These are phyloP conservation scores for Vitis hybrid DNA, from an alignment of 177 flowering plant species.

Conservation along the genomic window DNA sequence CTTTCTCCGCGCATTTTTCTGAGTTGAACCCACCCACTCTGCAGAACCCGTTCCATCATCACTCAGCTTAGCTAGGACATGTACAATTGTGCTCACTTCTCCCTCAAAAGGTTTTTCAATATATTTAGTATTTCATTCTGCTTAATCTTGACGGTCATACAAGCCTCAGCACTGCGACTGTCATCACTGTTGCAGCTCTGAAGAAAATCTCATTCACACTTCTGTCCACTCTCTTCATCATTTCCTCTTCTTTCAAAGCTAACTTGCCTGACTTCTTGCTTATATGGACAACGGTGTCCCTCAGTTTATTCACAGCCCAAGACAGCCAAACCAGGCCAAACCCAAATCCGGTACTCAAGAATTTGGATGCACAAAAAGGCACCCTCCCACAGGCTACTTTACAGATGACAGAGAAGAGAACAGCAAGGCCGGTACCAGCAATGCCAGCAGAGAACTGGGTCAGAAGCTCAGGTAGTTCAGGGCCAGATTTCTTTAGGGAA, in stretches of 20 bases:
- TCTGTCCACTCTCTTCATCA: constrained; percentile 49
- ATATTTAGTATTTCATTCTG: no score
- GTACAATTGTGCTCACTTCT: background rate
- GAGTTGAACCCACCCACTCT: no score
- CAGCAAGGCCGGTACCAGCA: constrained; percentile 89
- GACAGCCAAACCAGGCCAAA: constrained; percentile 89
- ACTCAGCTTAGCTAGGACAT: background rate
- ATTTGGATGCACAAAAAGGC: constrained; percentile 54
- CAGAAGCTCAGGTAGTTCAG: constrained; percentile 66
- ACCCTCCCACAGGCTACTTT: constrained; percentile 48
- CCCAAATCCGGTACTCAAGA: constrained; percentile 63
- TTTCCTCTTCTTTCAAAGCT: constrained; percentile 52
- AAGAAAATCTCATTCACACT: constrained; percentile 64
- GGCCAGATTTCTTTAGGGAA: constrained; percentile 65
- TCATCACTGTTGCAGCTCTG: constrained; percentile 71
- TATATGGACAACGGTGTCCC: constrained; percentile 46
- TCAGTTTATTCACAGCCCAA: constrained; percentile 65
- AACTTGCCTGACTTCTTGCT: constrained; percentile 47
- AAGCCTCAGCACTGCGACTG: constrained; percentile 49
- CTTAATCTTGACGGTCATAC: constrained; percentile 35
- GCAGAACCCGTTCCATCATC: constrained; percentile 1
- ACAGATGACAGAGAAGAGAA: constrained; percentile 56
- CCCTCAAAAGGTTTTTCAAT: no score
- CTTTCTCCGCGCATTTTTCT: no score
- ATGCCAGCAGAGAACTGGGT: constrained; percentile 73